Conservation (phyloP, 768 basidiomycete species). For the Gloeopeniophorella convolvens region DNA sequence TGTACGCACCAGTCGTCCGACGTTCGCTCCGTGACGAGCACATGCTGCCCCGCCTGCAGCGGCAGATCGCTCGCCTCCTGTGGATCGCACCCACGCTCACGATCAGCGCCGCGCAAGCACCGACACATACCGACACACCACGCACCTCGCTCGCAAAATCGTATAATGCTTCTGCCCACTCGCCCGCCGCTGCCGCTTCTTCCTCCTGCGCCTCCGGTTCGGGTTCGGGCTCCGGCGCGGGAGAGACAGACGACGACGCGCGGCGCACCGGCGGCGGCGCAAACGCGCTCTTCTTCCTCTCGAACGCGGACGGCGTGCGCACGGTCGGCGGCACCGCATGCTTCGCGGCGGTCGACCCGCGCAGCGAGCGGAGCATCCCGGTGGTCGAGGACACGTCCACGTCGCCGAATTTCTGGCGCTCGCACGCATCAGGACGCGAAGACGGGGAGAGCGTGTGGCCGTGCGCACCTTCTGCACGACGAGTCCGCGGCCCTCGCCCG, state of each 20-base stretch:
- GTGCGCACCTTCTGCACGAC: conserved; percentile 8
- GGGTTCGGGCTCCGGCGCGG: conserved; percentile 6
- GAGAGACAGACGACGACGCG: neutral
- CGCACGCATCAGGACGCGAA: neutral
- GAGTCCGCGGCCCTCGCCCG: neutral
- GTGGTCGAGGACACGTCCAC: conserved; percentile 48
- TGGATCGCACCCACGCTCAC: neutral
- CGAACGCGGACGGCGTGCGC: conserved; percentile 35
- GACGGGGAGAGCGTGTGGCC: neutral
- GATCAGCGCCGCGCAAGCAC: no score
- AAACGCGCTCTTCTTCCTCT: conserved; percentile 37
- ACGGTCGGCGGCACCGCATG: conserved; percentile 32
- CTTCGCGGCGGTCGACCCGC: conserved; percentile 37
- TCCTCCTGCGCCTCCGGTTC: conserved; percentile 26
- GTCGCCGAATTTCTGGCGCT: conserved; percentile 50
- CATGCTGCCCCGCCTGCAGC: conserved; percentile 47
- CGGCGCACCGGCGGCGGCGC: conserved; percentile 47
- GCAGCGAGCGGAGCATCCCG: conserved; percentile 40
- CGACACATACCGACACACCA: no score
- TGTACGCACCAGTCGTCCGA: conserved; percentile 68
- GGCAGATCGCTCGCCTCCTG: conserved; percentile 67
- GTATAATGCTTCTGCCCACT: conserved; percentile 76
- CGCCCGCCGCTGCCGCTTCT: conserved; percentile 42
- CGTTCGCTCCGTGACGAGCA: conserved; percentile 58
- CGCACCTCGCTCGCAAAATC: conserved; percentile 62